Evolutionary conservation across 2,329 filamentous ascomycete genomes (phyloP).

Genomic region (Nemania diffusa): DNA sequence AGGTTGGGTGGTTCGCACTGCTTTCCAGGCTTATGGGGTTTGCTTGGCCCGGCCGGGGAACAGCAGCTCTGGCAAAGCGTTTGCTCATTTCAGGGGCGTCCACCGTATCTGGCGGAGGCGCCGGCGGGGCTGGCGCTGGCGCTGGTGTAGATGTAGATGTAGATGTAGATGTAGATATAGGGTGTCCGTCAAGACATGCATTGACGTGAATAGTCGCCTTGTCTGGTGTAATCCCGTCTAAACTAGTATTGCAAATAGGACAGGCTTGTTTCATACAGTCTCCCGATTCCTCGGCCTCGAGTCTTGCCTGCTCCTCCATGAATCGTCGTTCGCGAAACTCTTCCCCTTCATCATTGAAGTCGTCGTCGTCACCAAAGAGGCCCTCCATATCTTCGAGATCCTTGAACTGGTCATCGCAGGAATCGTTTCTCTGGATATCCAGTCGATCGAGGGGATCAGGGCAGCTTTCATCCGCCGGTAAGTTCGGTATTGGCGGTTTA

Average conservation of each 20-base stretch:
- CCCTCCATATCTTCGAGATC: constrained; percentile 64
- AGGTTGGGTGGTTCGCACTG: constrained; percentile 57
- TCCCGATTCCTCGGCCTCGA: constrained; percentile 68
- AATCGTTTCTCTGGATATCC: constrained; percentile 39
- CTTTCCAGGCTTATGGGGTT: constrained; percentile 75
- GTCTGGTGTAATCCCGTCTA: constrained; percentile 70
- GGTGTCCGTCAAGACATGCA: constrained; percentile 86
- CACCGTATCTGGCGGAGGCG: constrained; percentile 45
- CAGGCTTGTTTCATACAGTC: constrained; percentile 62
- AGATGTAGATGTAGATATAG: no score
- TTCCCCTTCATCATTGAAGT: constrained; percentile 62
- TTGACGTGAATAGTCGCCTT: constrained; percentile 89
- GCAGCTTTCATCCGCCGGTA: constrained; percentile 45
- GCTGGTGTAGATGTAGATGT: no score
- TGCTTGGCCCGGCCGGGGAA: constrained; percentile 81
- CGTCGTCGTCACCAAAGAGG: constrained; percentile 62
- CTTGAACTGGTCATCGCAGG: constrained; percentile 49
- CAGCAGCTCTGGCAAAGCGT: constrained; percentile 72
- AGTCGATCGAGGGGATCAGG: constrained; percentile 38
- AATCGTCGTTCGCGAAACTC: constrained; percentile 74
- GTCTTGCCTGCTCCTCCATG: constrained; percentile 78
- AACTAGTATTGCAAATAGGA: constrained; percentile 78
- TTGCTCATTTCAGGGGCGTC: constrained; percentile 59
- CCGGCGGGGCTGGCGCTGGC: constrained; percentile 46
- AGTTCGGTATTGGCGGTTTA: constrained; percentile 31